These are phyloP conservation scores for Yamadazyma sp. DNA, from an alignment of 805 yeast genomes.

Conservation along the genomic window DNA sequence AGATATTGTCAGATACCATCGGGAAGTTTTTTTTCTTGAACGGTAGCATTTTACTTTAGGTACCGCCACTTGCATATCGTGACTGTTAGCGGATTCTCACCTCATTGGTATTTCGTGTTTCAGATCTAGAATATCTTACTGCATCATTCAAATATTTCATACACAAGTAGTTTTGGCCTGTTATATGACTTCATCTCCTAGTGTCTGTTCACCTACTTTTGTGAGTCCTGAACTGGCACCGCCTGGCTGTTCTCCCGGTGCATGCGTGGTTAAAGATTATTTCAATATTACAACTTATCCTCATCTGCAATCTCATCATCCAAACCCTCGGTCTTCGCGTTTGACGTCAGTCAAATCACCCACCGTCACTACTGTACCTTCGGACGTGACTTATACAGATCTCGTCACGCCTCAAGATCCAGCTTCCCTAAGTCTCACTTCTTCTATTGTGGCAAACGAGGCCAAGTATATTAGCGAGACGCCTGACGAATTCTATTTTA, in stretches of 20 bases:
- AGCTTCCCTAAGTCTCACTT: background rate
- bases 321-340: too few species aligned
- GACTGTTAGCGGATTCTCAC: too few species aligned
- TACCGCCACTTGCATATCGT: too few species aligned
- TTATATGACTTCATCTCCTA: conserved; percentile 11
- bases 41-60: too few species aligned
- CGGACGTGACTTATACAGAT: background rate
- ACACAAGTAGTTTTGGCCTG: too few species aligned
- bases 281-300: conserved; percentile 7
- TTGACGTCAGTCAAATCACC: background rate
- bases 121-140: background rate
- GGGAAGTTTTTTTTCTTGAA: too few species aligned
- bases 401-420: conserved; percentile 1
- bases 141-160: too few species aligned
- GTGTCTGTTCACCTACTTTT: conserved; percentile 8
- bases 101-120: conserved; percentile 2
- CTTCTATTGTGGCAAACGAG: background rate
- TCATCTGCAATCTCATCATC: background rate
- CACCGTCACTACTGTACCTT: background rate
- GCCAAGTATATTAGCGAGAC: conserved; percentile 1
- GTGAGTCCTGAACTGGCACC: background rate
- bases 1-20: too few species aligned
- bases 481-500: conserved; percentile 6
- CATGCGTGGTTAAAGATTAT: conserved; percentile 3
- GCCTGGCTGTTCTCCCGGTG: conserved; percentile 1